Evolutionary conservation across 345 rosid species (phyloP), one percentile per base, ranked within the genome.

Genomic region (Arabidopsis suecica): DNA sequence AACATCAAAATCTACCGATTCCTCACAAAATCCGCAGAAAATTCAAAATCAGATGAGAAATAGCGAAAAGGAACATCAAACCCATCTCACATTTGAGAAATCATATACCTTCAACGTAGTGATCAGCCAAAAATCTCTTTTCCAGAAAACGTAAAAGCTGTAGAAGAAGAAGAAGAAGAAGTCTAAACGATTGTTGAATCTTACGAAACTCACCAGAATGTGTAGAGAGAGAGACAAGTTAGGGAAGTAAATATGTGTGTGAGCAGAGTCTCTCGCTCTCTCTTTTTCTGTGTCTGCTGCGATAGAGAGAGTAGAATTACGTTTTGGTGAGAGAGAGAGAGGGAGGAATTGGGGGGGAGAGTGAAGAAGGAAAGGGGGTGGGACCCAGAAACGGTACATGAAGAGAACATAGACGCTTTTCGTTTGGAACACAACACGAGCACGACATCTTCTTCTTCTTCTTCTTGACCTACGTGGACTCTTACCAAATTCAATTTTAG

Each of bases 351-450:
- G 63, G 67, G 53, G 44, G 45, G 37, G 67, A 58, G 76, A 60
- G 20, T 48, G 72, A 58, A n/a, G 50, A 58, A 65, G 68, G 38
- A 60, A 64, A 32, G 28, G 5, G 3, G 41, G 81, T 65, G 77
- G 81, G 81, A 3, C 64, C 81, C 34, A 34, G 1, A 40, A 57
- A 58, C 68, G 68, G 81, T 58, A 72, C 81, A 78, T 78, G 73
- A 78, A 78, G 77, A 71, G 81, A 78, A 78, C 81, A 59, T 72
- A 65, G 81, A 78, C 81, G 36, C 60, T 78, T 77, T 78, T 78
- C 28, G 75, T 70, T 77, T 71, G 44, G 76, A 77, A 71, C 76
- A 64, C 80, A 57, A 64, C 61, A 77, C 54, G 72, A 77, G 68
- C 76, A 70, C 80, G 72, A 77, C 76, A 77, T 57, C 80, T 44